Evolutionary conservation across 2,329 filamentous ascomycete species (phyloP).

Genomic region (Arthrobotrys pseudoclavata): DNA sequence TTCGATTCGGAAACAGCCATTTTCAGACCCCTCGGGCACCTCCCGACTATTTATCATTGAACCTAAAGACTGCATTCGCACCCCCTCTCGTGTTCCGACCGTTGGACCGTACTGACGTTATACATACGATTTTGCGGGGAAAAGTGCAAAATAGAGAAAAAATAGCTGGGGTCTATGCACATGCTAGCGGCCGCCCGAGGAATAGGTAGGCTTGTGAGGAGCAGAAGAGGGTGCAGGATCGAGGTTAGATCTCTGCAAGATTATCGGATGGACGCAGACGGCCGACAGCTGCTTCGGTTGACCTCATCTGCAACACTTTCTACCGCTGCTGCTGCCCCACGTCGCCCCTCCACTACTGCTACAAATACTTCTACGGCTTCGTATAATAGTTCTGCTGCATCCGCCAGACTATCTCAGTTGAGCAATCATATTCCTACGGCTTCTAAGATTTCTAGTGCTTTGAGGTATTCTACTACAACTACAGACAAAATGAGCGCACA

Average conservation of each 20-base stretch:
- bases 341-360: constrained; percentile 19
- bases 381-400: constrained; percentile 19
- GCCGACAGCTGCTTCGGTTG: constrained; percentile 19
- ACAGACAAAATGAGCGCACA: constrained; percentile 68
- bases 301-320: constrained; percentile 37
- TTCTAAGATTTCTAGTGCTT: constrained; percentile 6
- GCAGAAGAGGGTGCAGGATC: constrained; percentile 6
- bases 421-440: constrained; percentile 27
- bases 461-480: neutral
- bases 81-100: constrained; percentile 45
- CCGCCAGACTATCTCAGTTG: constrained; percentile 39
- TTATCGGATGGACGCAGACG: constrained; percentile 33
- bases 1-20: constrained; percentile 13
- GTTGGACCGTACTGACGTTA: neutral
- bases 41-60: constrained; percentile 33
- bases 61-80: neutral
- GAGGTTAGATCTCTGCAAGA: constrained; percentile 27
- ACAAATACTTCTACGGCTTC: neutral
- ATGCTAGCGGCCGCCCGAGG: constrained; percentile 39
- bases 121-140: neutral
- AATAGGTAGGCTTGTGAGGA: constrained; percentile 30
- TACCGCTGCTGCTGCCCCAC: constrained; percentile 23
- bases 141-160: neutral
- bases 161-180: constrained; percentile 12
- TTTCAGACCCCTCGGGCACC: constrained; percentile 35